Evolutionary conservation across 2,329 filamentous ascomycete species (phyloP), one percentile per base, ranked within the genome.

Genomic region (Fusarium sp.): DNA sequence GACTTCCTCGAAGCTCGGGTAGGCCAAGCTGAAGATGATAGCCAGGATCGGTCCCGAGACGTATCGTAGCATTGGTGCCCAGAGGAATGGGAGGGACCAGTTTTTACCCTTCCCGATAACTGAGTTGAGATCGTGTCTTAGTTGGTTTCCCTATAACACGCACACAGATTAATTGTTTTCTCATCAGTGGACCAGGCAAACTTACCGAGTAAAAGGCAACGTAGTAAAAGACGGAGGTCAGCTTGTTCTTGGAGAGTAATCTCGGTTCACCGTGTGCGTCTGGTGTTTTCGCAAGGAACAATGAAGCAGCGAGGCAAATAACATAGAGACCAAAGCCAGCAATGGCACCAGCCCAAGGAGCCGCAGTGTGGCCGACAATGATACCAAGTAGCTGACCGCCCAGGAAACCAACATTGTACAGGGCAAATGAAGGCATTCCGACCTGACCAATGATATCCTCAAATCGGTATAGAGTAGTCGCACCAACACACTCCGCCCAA

Each of bases 171-270:
- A 25, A 35, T 4, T 6, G 12, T 21, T 25, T n/a, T 25, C 9
- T 51, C 6, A 14, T 4, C 1, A 23, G 15, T 15, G 0, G 19
- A 37, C 19, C 0, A 42, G 5, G 1, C 7, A 2, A 4, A 33
- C 14, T 3, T 37, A 51, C 60, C 11, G 37, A 62, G 37, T 44
- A 44, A 27, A 35, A 49, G 29, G 29, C 46, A 15, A 23, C 9
- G 16, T 35, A 49, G 10, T 35, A 33, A 19, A 49, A 19, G 16
- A 8, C 21, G 4, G 48, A 19, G 5, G 18, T 19, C 4, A 35
- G 5, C 31, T 23, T 51, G 46, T 35, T 23, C 11, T 25, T 25
- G n/a, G 46, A 35, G 4, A 25, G 9, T 19, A 51, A 10, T 7
- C 29, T 7, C 8, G 46, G 29, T 23, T 11, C 29, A 7, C 29